Conservation (phyloP, 371 early-diverging fungal species). For the Mortierella sp. region DNA sequence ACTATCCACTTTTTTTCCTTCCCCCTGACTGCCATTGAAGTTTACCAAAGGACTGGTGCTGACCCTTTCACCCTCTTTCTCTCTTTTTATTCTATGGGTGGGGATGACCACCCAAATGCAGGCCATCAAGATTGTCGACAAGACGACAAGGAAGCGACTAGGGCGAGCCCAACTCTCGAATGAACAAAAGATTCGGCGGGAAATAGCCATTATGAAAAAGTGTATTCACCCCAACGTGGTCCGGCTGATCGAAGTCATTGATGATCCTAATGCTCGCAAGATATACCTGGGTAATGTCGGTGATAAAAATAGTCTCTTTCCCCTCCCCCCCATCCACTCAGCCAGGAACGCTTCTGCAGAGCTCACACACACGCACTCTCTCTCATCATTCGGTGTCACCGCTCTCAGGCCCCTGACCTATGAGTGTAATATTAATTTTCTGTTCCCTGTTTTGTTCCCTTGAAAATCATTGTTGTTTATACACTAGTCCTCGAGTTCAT, state of each 20-base stretch:
- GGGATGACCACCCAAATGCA: slow-evolving; percentile 25
- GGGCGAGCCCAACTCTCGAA: slow-evolving; percentile 70
- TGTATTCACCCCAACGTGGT: slow-evolving; percentile 95
- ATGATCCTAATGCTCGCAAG: slow-evolving; percentile 89
- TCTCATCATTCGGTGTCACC: no score
- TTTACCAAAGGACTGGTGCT: not conserved
- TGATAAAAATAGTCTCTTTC: no score
- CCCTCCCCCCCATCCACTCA: no score
- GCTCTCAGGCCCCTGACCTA: no score
- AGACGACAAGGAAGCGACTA: slow-evolving; percentile 75
- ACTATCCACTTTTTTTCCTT: slow-evolving; percentile 2
- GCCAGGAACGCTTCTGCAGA: no score
- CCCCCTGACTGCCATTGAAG: not conserved
- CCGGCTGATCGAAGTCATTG: slow-evolving; percentile 90
- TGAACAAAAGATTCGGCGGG: slow-evolving; percentile 90
- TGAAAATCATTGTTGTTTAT: not conserved
- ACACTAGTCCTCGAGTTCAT: slow-evolving; percentile 85
- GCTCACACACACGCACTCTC: no score
- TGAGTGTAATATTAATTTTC: no score
- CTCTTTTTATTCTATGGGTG: slow-evolving; percentile 2
- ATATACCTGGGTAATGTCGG: slow-evolving; percentile 82
- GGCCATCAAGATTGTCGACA: slow-evolving; percentile 91
- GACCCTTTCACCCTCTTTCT: slow-evolving; percentile 2
- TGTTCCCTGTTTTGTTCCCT: no score
- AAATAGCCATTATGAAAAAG: slow-evolving; percentile 96